These are phyloP conservation scores for Cutaneotrichosporon spelunceum DNA, from an alignment of 1,284 basidiomycete species.

Conservation along the genomic window DNA sequence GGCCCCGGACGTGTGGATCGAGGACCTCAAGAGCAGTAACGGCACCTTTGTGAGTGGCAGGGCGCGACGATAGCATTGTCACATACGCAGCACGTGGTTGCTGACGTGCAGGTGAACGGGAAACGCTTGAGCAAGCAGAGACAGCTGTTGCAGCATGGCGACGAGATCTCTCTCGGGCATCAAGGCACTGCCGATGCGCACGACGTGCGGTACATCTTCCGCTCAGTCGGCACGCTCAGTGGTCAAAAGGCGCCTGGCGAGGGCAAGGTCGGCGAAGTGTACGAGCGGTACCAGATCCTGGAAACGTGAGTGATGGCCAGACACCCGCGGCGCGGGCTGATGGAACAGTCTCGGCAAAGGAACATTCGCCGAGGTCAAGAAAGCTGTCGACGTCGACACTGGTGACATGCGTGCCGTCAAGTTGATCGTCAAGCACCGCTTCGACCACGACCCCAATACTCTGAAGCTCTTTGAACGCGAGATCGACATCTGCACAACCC, in stretches of 20 bases:
- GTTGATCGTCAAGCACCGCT: constrained; percentile 50
- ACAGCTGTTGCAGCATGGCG: constrained; percentile 68
- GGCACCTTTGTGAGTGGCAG: constrained; percentile 70
- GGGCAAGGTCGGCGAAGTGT: constrained; percentile 52
- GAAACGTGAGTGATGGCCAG: constrained; percentile 34
- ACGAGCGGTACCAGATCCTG: constrained; percentile 47
- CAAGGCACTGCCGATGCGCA: constrained; percentile 51
- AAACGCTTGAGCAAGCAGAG: constrained; percentile 57
- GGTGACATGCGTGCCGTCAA: constrained; percentile 50
- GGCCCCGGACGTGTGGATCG: constrained; percentile 61
- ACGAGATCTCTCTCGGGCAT: constrained; percentile 75
- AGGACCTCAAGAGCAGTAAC: constrained; percentile 70
- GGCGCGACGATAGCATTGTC: constrained; percentile 1
- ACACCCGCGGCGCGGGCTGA: constrained; percentile 8
- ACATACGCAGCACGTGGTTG: background rate
- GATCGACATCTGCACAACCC: constrained; percentile 68
- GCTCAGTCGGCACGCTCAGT: constrained; percentile 44
- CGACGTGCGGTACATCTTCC: constrained; percentile 55
- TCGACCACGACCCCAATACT: constrained; percentile 53
- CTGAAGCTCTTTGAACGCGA: constrained; percentile 64
- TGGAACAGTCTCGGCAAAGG: constrained; percentile 47
- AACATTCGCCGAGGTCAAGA: constrained; percentile 51
- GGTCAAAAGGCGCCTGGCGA: constrained; percentile 38
- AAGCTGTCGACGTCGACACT: constrained; percentile 49
- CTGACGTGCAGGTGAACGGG: constrained; percentile 63